Base-by-base conservation (phyloP, 306 rosid genomes). In the Glycine tomentella region DNA sequence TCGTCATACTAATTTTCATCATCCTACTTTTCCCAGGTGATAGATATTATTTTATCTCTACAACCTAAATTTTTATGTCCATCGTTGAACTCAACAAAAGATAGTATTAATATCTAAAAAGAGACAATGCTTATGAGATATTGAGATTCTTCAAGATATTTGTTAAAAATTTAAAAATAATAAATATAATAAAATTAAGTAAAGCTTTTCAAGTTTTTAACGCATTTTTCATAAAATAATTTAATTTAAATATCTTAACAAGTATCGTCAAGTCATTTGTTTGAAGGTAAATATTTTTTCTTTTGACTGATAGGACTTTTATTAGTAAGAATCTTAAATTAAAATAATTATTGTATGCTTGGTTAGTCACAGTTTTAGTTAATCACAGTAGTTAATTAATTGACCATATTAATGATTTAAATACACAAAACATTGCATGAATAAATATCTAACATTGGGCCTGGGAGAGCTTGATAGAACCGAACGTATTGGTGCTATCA, bases 391-490 rank as follows among this genome's bases (percentile, higher is more conserved):
- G 7, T 36, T 36, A 13, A 14, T 38, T 1, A 34, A 63, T 63
- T 63, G 12, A 0, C 46, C 10, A 63, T 12, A 34, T 34, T 34
- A 63, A 34, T 34, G 2, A 63, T 62, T 7, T 62, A 33, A 33
- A 62, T 25, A 25, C 31, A 25, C 31, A 25, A 25, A 25, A 25
- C 31, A 25, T 25, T 25, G 31, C 31, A 25, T 25, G 31, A 25
- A 25, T 5, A 62, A 61, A 61, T 31, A 61, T 61, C 67, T 31
- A 14, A n/a, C 13, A n/a, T 42, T 42, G 72, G 72, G 72, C 72
- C 72, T 0, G 1, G 31, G 31, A 67, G 36, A 67, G 53, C 1
- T 65, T 6, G 71, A 36, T 34, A 17, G 5, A 58, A 1, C 67
- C 15, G 10, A 67, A 67, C 7, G 53, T 44, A 15, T 42, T 44